Evolutionary conservation across 257 asterid species (phyloP), one percentile per base, ranked within the genome.

Genomic region (Apocynum venetum): DNA sequence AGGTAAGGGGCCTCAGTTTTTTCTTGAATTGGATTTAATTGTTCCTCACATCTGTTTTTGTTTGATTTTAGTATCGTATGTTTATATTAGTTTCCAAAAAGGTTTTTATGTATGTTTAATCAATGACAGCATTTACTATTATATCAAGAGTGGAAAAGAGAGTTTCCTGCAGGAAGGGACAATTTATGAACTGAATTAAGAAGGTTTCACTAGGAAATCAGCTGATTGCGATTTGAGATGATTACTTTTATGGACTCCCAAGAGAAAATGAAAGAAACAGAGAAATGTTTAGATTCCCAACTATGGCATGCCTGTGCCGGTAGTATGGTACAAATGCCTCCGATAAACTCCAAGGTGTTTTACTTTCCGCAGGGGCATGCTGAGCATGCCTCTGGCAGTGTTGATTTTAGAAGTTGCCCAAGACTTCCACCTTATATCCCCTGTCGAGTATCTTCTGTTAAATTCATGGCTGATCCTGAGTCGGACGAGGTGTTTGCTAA

Each of bases 301-400:
- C 64, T 95, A n/a, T 95, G 99, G 98, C 98, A 93, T 81, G 99
- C 98, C 64, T 95, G 99, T 86, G 99, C 98, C 48, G 99, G 99
- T 41, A 87, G 92, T 82, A 91, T 93, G 97, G 96, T 91, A 75
- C 97, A 93, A 82, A 93, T 93, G 93, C 98, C 94, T 0, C 61
- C 84, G 4, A 73, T 85, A 25, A 88, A 91, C 81, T 86, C 99
- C 1, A 83, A 82, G 71, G 97, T 95, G 6, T 90, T 80, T 71
- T 95, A 95, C 86, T 95, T 95, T 81, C 97, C 98, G n/a, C 98
- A 92, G 70, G 98, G 98, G 3, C 98, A 91, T 61, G 85, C 92
- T 0, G 99, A 95, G 83, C 99, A 95, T 65, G 90, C 93, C 10
- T 81, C 82, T 8, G 90, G 82, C 2, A 86, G 71, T 63, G 92